phyloP scores from a whole-genome alignment of 2,329 filamentous ascomycete species.

The Alternaria viburni region DNA sequence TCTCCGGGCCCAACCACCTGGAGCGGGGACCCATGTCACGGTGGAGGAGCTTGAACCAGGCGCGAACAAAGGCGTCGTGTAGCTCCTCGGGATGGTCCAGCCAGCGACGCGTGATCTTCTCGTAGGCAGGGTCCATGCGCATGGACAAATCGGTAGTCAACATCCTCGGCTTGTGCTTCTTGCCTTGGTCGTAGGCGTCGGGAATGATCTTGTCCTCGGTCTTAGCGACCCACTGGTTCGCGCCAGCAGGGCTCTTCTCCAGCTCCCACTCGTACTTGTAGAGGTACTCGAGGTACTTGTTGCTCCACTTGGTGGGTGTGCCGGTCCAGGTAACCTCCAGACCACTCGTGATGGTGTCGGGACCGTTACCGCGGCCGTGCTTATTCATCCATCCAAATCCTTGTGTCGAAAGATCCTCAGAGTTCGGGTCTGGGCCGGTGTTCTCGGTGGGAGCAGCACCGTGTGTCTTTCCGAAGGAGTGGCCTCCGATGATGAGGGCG shows the following conservation, averaged over 20 bases:
- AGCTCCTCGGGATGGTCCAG: constrained; percentile 72
- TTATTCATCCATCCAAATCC: constrained; percentile 76
- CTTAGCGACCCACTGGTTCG: constrained; percentile 79
- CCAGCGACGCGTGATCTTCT: constrained; percentile 77
- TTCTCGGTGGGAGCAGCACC: constrained; percentile 70
- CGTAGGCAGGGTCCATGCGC: constrained; percentile 73
- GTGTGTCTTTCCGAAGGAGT: constrained; percentile 82
- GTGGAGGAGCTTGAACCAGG: constrained; percentile 85
- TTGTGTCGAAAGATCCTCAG: constrained; percentile 67
- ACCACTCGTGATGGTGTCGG: constrained; percentile 75
- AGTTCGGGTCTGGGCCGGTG: constrained; percentile 71
- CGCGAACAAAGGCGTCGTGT: constrained; percentile 71
- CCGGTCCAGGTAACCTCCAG: constrained; percentile 82
- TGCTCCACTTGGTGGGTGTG: constrained; percentile 78
- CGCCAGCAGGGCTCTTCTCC: constrained; percentile 76
- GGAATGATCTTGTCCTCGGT: constrained; percentile 70
- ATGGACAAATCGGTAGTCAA: constrained; percentile 76
- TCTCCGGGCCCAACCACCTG: constrained; percentile 76
- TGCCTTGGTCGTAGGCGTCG: constrained; percentile 70
- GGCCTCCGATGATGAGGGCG: constrained; percentile 78
- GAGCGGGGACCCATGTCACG: constrained; percentile 76
- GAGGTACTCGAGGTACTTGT: constrained; percentile 75
- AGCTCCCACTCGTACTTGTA: constrained; percentile 81
- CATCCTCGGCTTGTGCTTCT: constrained; percentile 79
- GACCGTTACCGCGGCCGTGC: constrained; percentile 70